phyloP scores from a whole-genome alignment of 2,329 filamentous ascomycete species.

The Cladosporium sp. region DNA sequence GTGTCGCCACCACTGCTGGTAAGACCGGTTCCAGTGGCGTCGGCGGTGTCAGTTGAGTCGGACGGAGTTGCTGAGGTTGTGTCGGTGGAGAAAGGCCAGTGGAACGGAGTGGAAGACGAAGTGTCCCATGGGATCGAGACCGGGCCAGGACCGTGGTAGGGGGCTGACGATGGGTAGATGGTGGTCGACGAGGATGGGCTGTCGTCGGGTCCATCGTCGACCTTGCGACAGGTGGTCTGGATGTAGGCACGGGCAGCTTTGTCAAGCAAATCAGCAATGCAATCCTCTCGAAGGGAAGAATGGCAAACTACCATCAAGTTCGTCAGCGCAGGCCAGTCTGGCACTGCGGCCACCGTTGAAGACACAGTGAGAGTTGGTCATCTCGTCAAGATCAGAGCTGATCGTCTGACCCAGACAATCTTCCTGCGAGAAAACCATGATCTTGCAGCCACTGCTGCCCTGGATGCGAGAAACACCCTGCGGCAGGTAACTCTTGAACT shows the following conservation, averaged over 20 bases:
- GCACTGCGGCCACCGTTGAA: conserved; percentile 15
- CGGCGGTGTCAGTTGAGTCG: neutral
- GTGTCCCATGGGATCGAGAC: neutral
- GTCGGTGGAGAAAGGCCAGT: conserved; percentile 5
- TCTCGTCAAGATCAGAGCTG: neutral
- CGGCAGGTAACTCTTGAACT: conserved; percentile 15
- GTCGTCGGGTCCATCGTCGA: neutral
- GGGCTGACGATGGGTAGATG: conserved; percentile 7
- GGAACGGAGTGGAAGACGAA: neutral
- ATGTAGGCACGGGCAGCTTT: conserved; percentile 6
- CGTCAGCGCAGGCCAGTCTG: conserved; percentile 9
- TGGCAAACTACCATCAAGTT: conserved; percentile 5
- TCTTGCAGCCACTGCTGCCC: conserved; percentile 3
- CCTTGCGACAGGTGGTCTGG: neutral
- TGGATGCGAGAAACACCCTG: neutral
- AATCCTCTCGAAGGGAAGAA: neutral
- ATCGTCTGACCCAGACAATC: conserved; percentile 10
- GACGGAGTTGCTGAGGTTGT: neutral
- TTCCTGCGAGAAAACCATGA: conserved; percentile 10
- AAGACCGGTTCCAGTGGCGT: neutral
- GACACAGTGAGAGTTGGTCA: conserved; percentile 11
- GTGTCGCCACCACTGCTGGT: neutral
- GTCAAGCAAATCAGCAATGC: neutral
- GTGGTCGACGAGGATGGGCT: neutral
- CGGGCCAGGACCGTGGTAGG: conserved; percentile 7